Evolutionary conservation across 768 basidiomycete genomes (phyloP).

Genomic region (Leucosporidium scottii): DNA sequence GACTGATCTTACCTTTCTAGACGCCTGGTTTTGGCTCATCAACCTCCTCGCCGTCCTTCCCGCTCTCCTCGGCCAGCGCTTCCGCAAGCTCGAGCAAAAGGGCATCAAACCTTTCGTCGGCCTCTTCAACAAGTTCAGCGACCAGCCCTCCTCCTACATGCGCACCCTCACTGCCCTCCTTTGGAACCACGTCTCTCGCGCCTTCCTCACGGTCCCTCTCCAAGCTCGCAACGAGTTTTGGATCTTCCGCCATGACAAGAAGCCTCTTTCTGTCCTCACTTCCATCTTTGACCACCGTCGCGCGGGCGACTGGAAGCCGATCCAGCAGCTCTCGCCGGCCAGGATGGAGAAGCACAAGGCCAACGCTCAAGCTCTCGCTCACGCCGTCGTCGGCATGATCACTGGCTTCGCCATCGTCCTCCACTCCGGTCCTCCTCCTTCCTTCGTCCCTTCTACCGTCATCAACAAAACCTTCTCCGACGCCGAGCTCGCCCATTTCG

Average conservation of each 20-base stretch:
- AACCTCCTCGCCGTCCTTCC: conserved; percentile 20
- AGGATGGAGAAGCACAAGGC: neutral
- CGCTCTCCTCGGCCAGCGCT: conserved; percentile 14
- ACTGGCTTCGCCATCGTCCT: neutral
- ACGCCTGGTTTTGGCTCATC: neutral
- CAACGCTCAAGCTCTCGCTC: conserved; percentile 19
- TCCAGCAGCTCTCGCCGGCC: neutral
- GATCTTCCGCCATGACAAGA: conserved; percentile 12
- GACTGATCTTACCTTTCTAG: neutral
- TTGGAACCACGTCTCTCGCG: conserved; percentile 20
- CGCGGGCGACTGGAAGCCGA: neutral
- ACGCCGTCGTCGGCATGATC: conserved; percentile 13
- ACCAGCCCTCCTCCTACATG: neutral
- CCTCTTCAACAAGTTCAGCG: conserved; percentile 3
- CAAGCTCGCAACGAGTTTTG: neutral
- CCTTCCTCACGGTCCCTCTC: conserved; percentile 10
- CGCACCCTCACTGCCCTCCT: conserved; percentile 9
- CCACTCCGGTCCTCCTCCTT: neutral
- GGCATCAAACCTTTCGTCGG: conserved; percentile 23
- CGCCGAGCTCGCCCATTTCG: neutral
- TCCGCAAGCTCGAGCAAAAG: conserved; percentile 13
- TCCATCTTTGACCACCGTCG: conserved; percentile 1
- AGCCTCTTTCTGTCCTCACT: neutral
- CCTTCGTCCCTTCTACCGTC: neutral
- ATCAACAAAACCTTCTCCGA: no score